These are phyloP conservation scores for Naganishia vishniacii DNA, from an alignment of 768 basidiomycete species.

Conservation along the genomic window DNA sequence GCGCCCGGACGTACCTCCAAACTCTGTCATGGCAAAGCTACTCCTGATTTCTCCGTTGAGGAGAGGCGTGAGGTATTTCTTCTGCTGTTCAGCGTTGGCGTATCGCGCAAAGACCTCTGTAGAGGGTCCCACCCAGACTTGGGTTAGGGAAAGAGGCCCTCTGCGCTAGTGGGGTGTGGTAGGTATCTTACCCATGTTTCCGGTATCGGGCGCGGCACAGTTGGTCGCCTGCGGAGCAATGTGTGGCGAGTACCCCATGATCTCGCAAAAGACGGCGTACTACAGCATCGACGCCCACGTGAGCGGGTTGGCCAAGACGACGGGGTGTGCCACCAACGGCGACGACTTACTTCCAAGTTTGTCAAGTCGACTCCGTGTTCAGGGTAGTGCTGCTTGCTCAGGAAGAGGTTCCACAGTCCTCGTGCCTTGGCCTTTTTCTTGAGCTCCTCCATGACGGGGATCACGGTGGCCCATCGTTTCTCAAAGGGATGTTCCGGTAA, in stretches of 20 bases:
- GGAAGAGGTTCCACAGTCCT: slow-evolving; percentile 95
- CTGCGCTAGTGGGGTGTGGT: background rate
- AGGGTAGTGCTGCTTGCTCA: slow-evolving; percentile 90
- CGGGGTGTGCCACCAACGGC: background rate
- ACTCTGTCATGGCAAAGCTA: slow-evolving; percentile 96
- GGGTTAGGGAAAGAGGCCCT: slow-evolving; percentile 47
- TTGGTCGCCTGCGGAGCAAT: slow-evolving; percentile 82
- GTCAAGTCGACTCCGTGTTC: slow-evolving; percentile 79
- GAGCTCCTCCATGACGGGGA: slow-evolving; percentile 73
- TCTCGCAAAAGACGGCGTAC: slow-evolving; percentile 97
- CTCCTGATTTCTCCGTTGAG: slow-evolving; percentile 82
- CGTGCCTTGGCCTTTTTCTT: slow-evolving; percentile 79
- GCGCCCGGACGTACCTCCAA: slow-evolving; percentile 57
- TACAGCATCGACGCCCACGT: no score
- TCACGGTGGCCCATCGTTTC: slow-evolving; percentile 74
- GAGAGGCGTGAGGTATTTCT: slow-evolving; percentile 80
- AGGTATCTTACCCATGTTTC: slow-evolving; percentile 64
- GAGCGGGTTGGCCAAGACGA: slow-evolving; percentile 4
- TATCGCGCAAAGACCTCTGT: slow-evolving; percentile 88
- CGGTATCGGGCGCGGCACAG: slow-evolving; percentile 94
- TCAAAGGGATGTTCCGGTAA: slow-evolving; percentile 63
- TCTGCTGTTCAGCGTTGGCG: slow-evolving; percentile 82
- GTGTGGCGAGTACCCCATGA: slow-evolving; percentile 76
- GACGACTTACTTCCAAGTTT: slow-evolving; percentile 72
- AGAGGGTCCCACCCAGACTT: background rate